Evolutionary conservation across 495 filamentous ascomycete species (phyloP).

Genomic region (Penicillium psychrofluorescens): DNA sequence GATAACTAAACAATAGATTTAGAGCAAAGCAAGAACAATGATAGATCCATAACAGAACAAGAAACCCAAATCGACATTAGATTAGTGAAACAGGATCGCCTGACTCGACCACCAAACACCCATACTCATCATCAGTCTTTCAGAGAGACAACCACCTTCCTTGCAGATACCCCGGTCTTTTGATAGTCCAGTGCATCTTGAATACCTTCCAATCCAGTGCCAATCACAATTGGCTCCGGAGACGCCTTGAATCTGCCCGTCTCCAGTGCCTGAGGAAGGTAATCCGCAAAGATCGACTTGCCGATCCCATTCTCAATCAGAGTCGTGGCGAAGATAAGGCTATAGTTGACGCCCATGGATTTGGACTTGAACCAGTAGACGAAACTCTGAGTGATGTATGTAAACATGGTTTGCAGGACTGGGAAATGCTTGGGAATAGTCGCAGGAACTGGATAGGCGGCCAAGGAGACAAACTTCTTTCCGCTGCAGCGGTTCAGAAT

Average conservation of each 20-base stretch:
- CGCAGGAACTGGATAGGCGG: constrained; percentile 1
- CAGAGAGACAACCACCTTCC: constrained; percentile 15
- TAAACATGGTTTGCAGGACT: no score
- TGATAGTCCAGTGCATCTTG: constrained; percentile 26
- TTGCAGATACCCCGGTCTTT: constrained; percentile 26
- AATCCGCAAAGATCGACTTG: constrained; percentile 20
- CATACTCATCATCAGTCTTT: no score
- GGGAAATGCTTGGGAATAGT: no score
- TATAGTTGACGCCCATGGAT: constrained; percentile 5
- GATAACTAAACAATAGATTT: no score
- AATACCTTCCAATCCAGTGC: constrained; percentile 25
- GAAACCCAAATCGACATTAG: no score
- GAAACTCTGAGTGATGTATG: no score
- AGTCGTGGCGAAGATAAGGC: constrained; percentile 8
- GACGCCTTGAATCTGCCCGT: constrained; percentile 8
- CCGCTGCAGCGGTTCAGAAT: constrained; percentile 5
- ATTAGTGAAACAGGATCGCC: no score
- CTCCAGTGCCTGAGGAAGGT: constrained; percentile 25
- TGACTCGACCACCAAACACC: no score
- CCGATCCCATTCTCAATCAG: constrained; percentile 19
- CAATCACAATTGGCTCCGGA: constrained; percentile 24
- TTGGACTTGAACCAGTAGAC: no score
- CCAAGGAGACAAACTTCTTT: constrained; percentile 11
- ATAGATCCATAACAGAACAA: no score
- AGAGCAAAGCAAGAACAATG: no score